phyloP scores from a whole-genome alignment of 176 grass and related monocot species.

The Miscanthus lutarioriparius region DNA sequence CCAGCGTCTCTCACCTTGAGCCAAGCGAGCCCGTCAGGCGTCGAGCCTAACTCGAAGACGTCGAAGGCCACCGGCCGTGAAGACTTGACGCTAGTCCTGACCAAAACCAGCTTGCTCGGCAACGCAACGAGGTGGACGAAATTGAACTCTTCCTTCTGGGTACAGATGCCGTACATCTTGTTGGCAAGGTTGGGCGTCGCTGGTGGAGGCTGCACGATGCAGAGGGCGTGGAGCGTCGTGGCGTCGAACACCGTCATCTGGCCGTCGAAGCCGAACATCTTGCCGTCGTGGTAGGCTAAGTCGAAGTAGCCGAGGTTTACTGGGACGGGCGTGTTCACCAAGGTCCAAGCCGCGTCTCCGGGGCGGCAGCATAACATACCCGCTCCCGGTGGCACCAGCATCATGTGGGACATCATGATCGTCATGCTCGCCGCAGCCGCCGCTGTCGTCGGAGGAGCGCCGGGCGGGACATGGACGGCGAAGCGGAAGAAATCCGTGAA shows the following conservation, averaged over 20 bases:
- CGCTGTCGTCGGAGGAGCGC: neutral
- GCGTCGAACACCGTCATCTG: neutral
- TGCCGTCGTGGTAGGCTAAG: slow-evolving; percentile 11
- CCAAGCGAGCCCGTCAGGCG: neutral
- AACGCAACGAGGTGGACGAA: neutral
- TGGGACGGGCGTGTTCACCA: neutral
- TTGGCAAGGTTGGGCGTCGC: neutral
- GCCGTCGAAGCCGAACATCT: neutral
- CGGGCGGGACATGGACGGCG: neutral
- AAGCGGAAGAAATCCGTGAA: neutral
- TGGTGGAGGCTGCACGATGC: neutral
- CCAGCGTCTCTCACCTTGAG: neutral
- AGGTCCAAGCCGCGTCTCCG: slow-evolving; percentile 17
- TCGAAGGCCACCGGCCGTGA: neutral
- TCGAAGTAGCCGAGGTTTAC: neutral
- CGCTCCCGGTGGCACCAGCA: neutral
- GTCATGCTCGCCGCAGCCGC: neutral
- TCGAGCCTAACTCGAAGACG: slow-evolving; percentile 8
- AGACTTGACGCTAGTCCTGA: neutral
- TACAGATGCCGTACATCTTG: neutral
- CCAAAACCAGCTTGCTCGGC: slow-evolving; percentile 20
- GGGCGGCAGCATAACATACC: slow-evolving; percentile 20
- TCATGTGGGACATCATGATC: neutral
- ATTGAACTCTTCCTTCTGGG: neutral
- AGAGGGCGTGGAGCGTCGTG: neutral